Evolutionary conservation across 2,329 filamentous ascomycete genomes (phyloP).

Genomic region (Pseudogymnoascus sp.): DNA sequence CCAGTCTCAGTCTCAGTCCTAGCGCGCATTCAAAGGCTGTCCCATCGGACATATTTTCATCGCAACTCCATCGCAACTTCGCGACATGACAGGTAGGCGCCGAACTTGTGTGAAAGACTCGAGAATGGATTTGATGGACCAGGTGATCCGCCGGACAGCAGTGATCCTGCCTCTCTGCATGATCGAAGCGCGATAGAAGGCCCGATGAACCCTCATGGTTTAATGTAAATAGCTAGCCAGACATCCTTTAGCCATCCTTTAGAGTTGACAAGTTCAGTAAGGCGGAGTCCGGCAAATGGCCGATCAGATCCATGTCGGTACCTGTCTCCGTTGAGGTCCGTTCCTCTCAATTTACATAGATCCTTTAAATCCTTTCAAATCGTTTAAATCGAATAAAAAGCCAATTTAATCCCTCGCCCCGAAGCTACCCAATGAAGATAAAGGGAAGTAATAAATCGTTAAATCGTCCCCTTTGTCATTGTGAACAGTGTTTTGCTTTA

Average conservation of each 20-base stretch:
- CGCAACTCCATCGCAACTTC: neutral
- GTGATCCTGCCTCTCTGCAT: neutral
- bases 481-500: neutral
- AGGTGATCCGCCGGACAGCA: neutral
- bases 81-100: neutral
- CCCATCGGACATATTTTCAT: neutral
- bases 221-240: conserved; percentile 4
- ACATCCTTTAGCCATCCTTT: neutral
- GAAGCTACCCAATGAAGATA: neutral
- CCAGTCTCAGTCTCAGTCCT: neutral
- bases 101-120: neutral
- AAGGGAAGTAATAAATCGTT: neutral
- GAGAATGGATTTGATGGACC: neutral
- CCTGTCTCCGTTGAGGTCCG: neutral
- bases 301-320: neutral
- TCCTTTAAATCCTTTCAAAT: neutral
- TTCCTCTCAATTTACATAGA: neutral
- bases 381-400: neutral
- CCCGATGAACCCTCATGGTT: neutral
- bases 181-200: conserved; percentile 1
- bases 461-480: neutral
- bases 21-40: neutral
- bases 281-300: conserved; percentile 5
- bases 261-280: conserved; percentile 8
- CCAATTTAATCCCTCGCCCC: neutral